Conservation (phyloP, 306 rosid genomes). For the Prinsepia uniflora region DNA sequence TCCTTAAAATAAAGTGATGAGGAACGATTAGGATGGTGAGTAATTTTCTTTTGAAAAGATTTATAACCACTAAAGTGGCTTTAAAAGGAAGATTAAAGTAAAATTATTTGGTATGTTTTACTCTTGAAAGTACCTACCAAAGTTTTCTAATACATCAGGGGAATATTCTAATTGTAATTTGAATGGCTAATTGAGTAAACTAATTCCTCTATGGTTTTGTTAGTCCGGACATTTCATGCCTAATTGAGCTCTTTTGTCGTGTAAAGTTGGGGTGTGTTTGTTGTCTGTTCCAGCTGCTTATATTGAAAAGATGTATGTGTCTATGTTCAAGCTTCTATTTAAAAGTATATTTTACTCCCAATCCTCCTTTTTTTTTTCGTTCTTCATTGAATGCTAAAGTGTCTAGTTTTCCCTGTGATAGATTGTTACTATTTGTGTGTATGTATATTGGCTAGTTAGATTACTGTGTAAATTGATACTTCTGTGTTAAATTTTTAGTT, state of each 20-base stretch:
- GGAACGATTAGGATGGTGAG: neutral
- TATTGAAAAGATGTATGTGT: neutral
- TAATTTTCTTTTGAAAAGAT: neutral
- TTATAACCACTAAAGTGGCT: neutral
- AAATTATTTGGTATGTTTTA: neutral
- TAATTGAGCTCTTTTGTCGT: neutral
- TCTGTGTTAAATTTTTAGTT: neutral
- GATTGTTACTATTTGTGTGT: neutral
- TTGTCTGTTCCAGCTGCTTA: neutral
- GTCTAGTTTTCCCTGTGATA: neutral
- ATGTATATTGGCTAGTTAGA: neutral
- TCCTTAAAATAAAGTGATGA: neutral
- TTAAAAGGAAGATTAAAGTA: neutral
- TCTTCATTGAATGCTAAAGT: neutral
- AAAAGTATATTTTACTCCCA: neutral
- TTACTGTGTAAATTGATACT: neutral
- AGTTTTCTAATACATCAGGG: no score
- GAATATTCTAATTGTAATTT: no score
- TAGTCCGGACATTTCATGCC: neutral
- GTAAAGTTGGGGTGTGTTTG: neutral
- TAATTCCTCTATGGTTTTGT: neutral
- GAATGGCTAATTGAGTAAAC: neutral
- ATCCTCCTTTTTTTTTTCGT: neutral
- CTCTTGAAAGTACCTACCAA: neutral
- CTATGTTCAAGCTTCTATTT: neutral